Conservation (phyloP, 2,329 filamentous ascomycete species). For the Pseudocercospora cruenta region DNA sequence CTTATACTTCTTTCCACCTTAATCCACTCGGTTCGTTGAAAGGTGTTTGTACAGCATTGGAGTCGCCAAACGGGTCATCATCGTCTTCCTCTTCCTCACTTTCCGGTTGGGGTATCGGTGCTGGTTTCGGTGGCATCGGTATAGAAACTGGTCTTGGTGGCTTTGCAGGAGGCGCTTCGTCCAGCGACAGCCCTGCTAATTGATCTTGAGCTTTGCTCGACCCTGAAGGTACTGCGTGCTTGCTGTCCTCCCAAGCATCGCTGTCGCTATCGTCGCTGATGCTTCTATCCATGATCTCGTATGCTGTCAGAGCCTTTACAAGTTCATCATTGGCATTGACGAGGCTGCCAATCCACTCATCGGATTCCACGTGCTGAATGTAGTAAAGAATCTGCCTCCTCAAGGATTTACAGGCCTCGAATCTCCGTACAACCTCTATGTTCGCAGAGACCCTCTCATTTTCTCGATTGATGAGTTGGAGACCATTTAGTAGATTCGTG, state of each 20-base stretch:
- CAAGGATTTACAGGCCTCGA: slow-evolving; percentile 84
- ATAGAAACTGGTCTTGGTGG: slow-evolving; percentile 47
- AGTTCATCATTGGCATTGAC: slow-evolving; percentile 95
- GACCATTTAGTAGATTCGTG: slow-evolving; percentile 84
- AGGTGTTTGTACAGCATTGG: slow-evolving; percentile 68
- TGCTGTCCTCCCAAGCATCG: slow-evolving; percentile 54
- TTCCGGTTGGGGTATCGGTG: slow-evolving; percentile 34
- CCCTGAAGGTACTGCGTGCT: slow-evolving; percentile 34
- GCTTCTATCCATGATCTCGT: slow-evolving; percentile 87
- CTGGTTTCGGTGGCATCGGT: slow-evolving; percentile 42
- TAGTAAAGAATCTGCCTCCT: slow-evolving; percentile 85
- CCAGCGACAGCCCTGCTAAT: slow-evolving; percentile 51
- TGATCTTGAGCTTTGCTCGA: slow-evolving; percentile 39
- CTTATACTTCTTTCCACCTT: slow-evolving; percentile 43
- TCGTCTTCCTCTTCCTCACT: slow-evolving; percentile 64
- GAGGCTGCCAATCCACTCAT: slow-evolving; percentile 88
- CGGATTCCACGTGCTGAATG: slow-evolving; percentile 87
- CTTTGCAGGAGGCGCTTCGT: slow-evolving; percentile 51
- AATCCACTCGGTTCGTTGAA: slow-evolving; percentile 33
- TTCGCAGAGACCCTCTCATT: slow-evolving; percentile 86
- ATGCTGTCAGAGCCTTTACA: slow-evolving; percentile 90
- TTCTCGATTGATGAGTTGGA: slow-evolving; percentile 91
- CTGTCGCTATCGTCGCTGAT: slow-evolving; percentile 73
- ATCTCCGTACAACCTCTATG: slow-evolving; percentile 70
- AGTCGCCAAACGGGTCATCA: slow-evolving; percentile 85